A percentile compares a stretch with the other conserved stretches of the same genome.
phyloP scores from a whole-genome alignment of 1,284 basidiomycete species.

The Hymenochaete sp. region DNA sequence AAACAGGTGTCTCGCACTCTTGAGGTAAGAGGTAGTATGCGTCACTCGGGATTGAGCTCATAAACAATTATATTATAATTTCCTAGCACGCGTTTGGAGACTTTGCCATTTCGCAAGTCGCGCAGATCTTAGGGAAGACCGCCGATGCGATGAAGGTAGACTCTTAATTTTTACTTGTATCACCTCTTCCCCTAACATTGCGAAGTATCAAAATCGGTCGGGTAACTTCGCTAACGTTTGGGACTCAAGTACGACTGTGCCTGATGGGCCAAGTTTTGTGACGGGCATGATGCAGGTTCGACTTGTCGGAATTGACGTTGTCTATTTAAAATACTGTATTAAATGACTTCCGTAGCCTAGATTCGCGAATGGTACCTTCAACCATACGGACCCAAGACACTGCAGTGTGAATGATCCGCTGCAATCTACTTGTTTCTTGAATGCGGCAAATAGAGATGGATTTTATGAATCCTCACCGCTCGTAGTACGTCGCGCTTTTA shows the following conservation, averaged over 20 bases:
- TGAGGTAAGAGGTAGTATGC: conserved; percentile 33
- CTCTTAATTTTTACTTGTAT: background rate
- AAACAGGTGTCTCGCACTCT: conserved; percentile 53
- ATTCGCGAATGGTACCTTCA: conserved; percentile 51
- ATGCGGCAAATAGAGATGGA: conserved; percentile 48
- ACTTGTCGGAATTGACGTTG: background rate
- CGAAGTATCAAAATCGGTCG: conserved; percentile 45
- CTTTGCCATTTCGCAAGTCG: conserved; percentile 57
- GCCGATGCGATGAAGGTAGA: conserved; percentile 41
- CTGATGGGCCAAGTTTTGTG: conserved; percentile 32
- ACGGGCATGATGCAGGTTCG: conserved; percentile 46
- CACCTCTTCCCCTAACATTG: conserved; percentile 3
- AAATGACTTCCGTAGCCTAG: conserved; percentile 34
- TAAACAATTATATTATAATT: background rate
- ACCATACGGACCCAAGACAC: conserved; percentile 57
- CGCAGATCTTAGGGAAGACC: conserved; percentile 40
- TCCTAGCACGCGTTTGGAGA: conserved; percentile 52
- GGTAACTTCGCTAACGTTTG: conserved; percentile 52
- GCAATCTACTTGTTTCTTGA: conserved; percentile 50
- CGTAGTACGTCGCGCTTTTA: conserved; percentile 34
- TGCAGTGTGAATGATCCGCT: conserved; percentile 55
- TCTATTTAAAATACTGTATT: background rate
- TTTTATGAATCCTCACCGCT: conserved; percentile 60
- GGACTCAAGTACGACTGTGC: conserved; percentile 48
- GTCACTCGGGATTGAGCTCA: background rate